Evolutionary conservation across 2,329 filamentous ascomycete species (phyloP), one percentile per base, ranked within the genome.

Genomic region (Ophiocordyceps camponoti-rufipedis): DNA sequence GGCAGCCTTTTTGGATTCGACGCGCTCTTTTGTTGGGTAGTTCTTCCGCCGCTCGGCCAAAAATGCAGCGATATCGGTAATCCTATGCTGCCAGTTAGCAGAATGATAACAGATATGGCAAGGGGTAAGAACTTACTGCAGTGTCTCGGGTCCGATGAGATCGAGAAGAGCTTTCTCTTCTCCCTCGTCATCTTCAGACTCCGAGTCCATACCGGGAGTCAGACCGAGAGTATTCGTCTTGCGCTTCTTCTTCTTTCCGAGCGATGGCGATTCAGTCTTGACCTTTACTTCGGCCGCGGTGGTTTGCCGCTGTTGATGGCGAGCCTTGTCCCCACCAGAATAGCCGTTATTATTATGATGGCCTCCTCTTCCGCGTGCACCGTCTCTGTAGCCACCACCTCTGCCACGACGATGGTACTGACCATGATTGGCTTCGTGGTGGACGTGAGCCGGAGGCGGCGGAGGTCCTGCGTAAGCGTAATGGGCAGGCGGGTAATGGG

Each of bases 1-100:
- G 47, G 63, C 65, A 53, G 70, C 69, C 50, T 75, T 74, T 61
- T 74, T 84, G 50, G 75, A 75, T 49, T 76, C 71, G 49, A 78
- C 67, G 46, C 84, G 78, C 48, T 76, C 75, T 58, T 77, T 75
- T 2, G 88, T 95, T 2, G 89, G 89, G 58, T 76, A 96, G 44
- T 81, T 80, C 51, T 77, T 81, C 57, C 73, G 82, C 48, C 89
- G 78, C 60, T 94, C 86, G 44, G 78, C 78, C 50, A 93, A 76
- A 78, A 86, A 96, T 7, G 77, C 75, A 23, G 77, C 73, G 46
- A 95, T 71, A 56, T 95, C 87, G 48, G 75, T 74, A 14, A 74
- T 67, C 47, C 72, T 77, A 46, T 29, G 31, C 33, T n/a, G 16
- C n/a, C 7, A 47, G 39, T 44, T 28, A 44, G 13, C n/a, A 29